A percentile compares a stretch with the other conserved stretches of the same genome.
Evolutionary conservation across 345 rosid species (phyloP).

Genomic region (Triadica sebifera): DNA sequence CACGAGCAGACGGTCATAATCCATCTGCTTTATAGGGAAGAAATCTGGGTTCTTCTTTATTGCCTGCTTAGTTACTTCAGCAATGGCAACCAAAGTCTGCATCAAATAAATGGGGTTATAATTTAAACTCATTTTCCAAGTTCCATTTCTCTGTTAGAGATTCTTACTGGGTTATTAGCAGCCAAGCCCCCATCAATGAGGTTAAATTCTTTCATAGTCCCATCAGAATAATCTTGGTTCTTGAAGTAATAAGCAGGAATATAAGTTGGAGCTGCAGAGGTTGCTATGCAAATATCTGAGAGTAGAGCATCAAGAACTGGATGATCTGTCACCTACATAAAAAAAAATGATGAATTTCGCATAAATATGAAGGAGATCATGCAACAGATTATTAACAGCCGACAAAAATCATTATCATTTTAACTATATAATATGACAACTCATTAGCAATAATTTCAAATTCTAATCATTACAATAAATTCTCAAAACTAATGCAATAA

Average conservation of each 20-base stretch:
- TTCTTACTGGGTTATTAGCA: constrained; percentile 64
- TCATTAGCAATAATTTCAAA: no score
- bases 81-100: constrained; percentile 65
- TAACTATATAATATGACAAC: no score
- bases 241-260: constrained; percentile 57
- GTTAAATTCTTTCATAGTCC: constrained; percentile 46
- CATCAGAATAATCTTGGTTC: constrained; percentile 42
- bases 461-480: no score
- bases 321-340: constrained; percentile 25
- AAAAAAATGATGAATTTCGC: not conserved
- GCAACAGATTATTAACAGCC: not conserved
- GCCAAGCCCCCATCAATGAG: constrained; percentile 71
- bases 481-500: no score
- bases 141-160: no score
- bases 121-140: no score
- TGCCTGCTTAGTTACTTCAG: constrained; percentile 57
- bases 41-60: constrained; percentile 48
- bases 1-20: constrained; percentile 50
- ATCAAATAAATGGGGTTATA: not conserved
- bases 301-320: constrained; percentile 49
- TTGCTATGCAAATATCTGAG: constrained; percentile 63
- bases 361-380: no score
- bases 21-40: constrained; percentile 35
- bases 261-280: constrained; percentile 75
- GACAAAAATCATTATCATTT: no score